Evolutionary conservation across 306 rosid genomes (phyloP).

Genomic region (Ziziphus jujuba): DNA sequence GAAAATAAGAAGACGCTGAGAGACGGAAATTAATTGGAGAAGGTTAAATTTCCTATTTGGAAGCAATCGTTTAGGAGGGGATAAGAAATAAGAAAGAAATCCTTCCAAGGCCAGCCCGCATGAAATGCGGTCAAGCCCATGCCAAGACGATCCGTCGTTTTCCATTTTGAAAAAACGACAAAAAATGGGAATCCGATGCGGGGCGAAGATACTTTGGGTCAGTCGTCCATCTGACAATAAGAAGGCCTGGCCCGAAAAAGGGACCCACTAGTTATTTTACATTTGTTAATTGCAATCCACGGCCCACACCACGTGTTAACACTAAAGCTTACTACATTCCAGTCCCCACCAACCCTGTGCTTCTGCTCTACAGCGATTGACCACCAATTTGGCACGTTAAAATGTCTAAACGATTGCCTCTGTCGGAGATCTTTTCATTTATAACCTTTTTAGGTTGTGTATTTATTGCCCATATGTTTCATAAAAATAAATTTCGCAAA

Average conservation of each 20-base stretch:
- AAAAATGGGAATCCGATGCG: conserved; percentile 54
- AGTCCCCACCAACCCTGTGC: background rate
- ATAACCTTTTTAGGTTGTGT: too few relatives aligned
- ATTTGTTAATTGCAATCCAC: background rate
- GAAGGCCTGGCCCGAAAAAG: conserved; percentile 6
- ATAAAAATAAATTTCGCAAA: too few relatives aligned
- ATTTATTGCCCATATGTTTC: too few relatives aligned
- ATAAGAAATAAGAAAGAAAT: background rate
- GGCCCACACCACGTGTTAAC: conserved; percentile 33
- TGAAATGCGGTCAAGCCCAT: conserved; percentile 13
- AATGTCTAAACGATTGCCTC: conserved; percentile 8
- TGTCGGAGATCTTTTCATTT: background rate
- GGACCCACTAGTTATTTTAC: too few relatives aligned
- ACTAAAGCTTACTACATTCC: background rate
- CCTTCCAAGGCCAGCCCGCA: background rate
- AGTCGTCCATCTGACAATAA: background rate
- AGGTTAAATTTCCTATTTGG: background rate
- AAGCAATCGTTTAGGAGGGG: background rate
- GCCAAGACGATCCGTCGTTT: conserved; percentile 31
- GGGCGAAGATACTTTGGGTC: conserved; percentile 22
- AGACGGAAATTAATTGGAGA: too few relatives aligned
- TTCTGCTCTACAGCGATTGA: conserved; percentile 30
- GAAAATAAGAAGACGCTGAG: background rate
- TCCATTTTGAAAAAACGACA: conserved; percentile 26
- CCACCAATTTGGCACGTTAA: conserved; percentile 27